Evolutionary conservation across 305 asterid species (phyloP).

Genomic region (Solanum hybrid): DNA sequence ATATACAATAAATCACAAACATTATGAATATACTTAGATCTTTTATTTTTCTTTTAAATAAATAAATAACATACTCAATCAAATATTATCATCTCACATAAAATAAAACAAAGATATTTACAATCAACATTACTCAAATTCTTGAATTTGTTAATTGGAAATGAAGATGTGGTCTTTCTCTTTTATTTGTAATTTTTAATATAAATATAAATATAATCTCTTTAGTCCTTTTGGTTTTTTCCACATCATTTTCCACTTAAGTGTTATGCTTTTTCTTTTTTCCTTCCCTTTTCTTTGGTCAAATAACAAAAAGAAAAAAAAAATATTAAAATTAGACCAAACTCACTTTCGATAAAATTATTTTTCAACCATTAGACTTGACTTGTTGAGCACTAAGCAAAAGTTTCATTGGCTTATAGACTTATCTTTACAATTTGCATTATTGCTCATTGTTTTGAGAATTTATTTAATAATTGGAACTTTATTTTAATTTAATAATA

Average conservation of each 20-base stretch:
- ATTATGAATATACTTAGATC: neutral
- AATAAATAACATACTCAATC: neutral
- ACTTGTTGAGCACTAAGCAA: neutral
- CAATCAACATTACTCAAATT: neutral
- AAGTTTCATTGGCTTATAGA: neutral
- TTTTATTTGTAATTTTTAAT: neutral
- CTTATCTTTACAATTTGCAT: neutral
- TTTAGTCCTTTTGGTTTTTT: neutral
- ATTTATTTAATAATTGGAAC: neutral
- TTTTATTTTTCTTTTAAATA: no score
- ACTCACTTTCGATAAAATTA: neutral
- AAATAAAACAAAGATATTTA: neutral
- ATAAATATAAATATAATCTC: no score
- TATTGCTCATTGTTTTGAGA: neutral
- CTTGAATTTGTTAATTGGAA: neutral
- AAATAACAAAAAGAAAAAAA: neutral
- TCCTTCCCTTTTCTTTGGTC: neutral
- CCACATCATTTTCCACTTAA: neutral
- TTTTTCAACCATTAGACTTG: neutral
- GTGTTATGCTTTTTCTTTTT: neutral
- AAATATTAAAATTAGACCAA: neutral
- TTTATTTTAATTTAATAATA: neutral
- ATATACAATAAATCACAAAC: neutral
- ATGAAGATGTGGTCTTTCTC: neutral
- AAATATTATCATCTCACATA: neutral